A percentile compares a stretch with the other conserved stretches of the same genome.
These are phyloP conservation scores for Lithocarpus polystachyus DNA, from an alignment of 306 rosid genomes.

Conservation along the genomic window DNA sequence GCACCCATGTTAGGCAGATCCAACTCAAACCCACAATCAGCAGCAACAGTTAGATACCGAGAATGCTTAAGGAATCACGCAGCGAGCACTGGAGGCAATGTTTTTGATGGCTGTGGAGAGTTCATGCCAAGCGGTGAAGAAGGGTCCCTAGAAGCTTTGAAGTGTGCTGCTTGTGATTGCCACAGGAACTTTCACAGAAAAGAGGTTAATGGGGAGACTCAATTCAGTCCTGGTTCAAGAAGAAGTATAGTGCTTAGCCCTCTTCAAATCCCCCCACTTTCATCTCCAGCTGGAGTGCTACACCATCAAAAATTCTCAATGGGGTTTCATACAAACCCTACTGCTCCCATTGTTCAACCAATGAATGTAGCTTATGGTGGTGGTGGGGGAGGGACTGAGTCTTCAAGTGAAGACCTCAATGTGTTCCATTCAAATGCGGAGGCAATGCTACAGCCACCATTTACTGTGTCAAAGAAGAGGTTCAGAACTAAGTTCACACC, in stretches of 20 bases:
- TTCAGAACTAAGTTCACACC: conserved; percentile 9
- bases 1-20: conserved; percentile 11
- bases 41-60: conserved; percentile 18
- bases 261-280: conserved; percentile 45
- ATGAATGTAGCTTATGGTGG: conserved; percentile 49
- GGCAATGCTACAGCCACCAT: conserved; percentile 18
- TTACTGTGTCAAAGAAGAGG: conserved; percentile 37
- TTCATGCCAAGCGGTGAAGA: conserved; percentile 59
- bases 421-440: conserved; percentile 24
- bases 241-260: conserved; percentile 36
- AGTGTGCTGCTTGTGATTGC: conserved; percentile 54
- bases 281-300: conserved; percentile 19
- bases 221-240: conserved; percentile 30
- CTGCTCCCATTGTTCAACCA: conserved; percentile 38
- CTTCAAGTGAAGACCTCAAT: conserved; percentile 52
- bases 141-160: conserved; percentile 47
- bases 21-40: conserved; percentile 4
- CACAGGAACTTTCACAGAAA: conserved; percentile 56
- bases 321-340: conserved; percentile 18
- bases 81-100: conserved; percentile 47
- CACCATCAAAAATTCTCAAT: conserved; percentile 41
- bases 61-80: conserved; percentile 59
- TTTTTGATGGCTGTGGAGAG: conserved; percentile 57
- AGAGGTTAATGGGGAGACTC: conserved; percentile 46
- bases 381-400: conserved; percentile 35